phyloP scores from a whole-genome alignment of 768 basidiomycete genomes.

The Punctularia strigosozonata region DNA sequence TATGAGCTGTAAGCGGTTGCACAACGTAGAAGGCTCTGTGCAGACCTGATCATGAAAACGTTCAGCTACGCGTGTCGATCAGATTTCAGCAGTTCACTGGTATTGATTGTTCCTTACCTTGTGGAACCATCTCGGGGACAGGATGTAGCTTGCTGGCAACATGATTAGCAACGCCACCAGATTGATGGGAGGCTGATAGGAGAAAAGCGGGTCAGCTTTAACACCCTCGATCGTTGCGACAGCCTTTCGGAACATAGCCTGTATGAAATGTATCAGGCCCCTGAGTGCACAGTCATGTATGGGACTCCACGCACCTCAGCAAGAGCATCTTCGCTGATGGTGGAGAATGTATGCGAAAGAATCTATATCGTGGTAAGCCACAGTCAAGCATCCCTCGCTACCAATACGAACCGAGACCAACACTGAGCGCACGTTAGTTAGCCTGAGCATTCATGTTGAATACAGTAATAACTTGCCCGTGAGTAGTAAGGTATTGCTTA shows the following conservation, averaged over 20 bases:
- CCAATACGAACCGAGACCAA: constrained; percentile 56
- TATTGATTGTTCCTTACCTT: constrained; percentile 39
- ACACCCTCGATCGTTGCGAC: constrained; percentile 93
- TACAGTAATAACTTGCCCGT: constrained; percentile 61
- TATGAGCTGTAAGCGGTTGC: constrained; percentile 1
- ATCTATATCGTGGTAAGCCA: constrained; percentile 37
- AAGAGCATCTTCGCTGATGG: constrained; percentile 84
- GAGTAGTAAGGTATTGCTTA: constrained; percentile 86
- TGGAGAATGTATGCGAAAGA: constrained; percentile 89
- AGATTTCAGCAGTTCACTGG: constrained; percentile 4
- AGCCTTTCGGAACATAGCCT: constrained; percentile 93
- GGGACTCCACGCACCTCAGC: constrained; percentile 51
- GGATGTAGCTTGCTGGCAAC: constrained; percentile 74
- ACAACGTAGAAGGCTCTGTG: background rate
- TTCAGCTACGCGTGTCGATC: constrained; percentile 44
- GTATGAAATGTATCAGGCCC: constrained; percentile 4
- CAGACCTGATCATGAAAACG: constrained; percentile 74
- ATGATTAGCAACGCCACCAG: constrained; percentile 77
- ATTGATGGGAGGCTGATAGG: constrained; percentile 91
- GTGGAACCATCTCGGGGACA: constrained; percentile 96
- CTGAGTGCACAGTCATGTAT: background rate
- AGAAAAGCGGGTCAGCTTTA: constrained; percentile 86
- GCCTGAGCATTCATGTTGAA: no score
- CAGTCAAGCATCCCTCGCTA: constrained; percentile 4
- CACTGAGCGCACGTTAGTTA: constrained; percentile 26